phyloP scores from a whole-genome alignment of 306 rosid genomes.

The Fragaria nilgerrensis region DNA sequence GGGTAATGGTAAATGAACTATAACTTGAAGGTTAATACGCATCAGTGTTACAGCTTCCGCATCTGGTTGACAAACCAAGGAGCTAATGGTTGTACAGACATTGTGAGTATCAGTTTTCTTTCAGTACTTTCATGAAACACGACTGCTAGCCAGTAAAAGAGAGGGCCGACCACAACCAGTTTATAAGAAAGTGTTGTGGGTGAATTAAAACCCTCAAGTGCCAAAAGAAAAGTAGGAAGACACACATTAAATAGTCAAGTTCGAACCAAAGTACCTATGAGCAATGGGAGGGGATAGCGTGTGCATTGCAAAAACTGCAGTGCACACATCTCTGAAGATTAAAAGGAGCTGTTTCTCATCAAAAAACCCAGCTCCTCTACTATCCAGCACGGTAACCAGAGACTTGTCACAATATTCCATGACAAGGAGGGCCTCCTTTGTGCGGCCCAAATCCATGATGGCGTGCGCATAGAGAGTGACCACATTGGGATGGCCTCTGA shows the following conservation, averaged over 20 bases:
- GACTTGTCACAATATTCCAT: conserved; percentile 95
- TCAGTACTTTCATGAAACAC: background rate
- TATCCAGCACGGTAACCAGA: conserved; percentile 82
- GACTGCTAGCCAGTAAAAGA: background rate
- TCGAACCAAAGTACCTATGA: conserved; percentile 63
- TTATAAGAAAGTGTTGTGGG: background rate
- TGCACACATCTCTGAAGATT: conserved; percentile 89
- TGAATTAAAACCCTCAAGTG: background rate
- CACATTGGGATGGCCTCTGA: conserved; percentile 84
- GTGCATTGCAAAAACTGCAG: conserved; percentile 94
- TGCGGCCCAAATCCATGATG: conserved; percentile 87
- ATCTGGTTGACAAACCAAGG: background rate
- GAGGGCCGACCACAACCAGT: background rate
- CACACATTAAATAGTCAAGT: conserved; percentile 4
- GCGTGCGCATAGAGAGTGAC: conserved; percentile 78
- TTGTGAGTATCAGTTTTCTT: background rate
- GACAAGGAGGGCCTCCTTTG: conserved; percentile 87
- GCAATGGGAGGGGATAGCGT: conserved; percentile 90
- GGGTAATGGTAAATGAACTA: background rate
- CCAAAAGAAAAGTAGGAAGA: background rate
- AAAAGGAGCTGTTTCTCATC: conserved; percentile 79
- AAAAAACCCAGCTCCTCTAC: conserved; percentile 80
- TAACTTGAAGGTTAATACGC: background rate
- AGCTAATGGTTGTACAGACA: background rate
- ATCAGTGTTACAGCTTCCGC: background rate